Conservation (phyloP, 2,329 filamentous ascomycete genomes). For the Pseudonectria foliicola region DNA sequence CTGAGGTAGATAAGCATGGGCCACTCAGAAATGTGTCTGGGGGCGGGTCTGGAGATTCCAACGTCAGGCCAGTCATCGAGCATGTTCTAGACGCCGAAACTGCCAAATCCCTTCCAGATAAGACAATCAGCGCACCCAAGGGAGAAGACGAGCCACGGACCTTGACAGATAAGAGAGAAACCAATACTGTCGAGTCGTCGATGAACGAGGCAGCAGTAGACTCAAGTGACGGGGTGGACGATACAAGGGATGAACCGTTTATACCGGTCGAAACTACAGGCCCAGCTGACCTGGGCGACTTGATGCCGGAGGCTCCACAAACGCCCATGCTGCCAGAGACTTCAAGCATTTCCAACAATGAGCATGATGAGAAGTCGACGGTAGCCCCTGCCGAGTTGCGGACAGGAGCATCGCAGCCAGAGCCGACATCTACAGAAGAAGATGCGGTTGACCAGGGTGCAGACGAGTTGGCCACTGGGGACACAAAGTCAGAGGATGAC, state of each 20-base stretch:
- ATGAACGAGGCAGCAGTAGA: neutral
- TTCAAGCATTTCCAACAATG: no score
- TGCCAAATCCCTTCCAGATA: neutral
- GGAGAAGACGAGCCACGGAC: constrained; percentile 13
- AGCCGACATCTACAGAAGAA: neutral
- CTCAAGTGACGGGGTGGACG: no score
- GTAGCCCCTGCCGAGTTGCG: no score
- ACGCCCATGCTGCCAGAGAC: neutral
- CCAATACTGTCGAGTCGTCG: constrained; percentile 16
- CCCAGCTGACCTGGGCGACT: neutral
- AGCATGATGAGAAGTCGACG: no score
- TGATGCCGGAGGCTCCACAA: neutral
- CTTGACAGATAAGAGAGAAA: constrained; percentile 25
- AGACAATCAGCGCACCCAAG: neutral
- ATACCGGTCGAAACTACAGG: no score
- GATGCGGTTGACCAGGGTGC: constrained; percentile 1
- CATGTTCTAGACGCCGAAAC: neutral
- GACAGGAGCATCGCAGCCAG: neutral
- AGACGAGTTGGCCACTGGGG: neutral
- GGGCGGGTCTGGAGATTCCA: no score
- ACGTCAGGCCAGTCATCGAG: neutral
- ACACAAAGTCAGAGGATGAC: constrained; percentile 1
- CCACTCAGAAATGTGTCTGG: neutral
- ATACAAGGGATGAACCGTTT: no score
- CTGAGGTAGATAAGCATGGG: neutral